Conservation (phyloP, 257 asterid species). For the Fraxinus quadrangulata region DNA sequence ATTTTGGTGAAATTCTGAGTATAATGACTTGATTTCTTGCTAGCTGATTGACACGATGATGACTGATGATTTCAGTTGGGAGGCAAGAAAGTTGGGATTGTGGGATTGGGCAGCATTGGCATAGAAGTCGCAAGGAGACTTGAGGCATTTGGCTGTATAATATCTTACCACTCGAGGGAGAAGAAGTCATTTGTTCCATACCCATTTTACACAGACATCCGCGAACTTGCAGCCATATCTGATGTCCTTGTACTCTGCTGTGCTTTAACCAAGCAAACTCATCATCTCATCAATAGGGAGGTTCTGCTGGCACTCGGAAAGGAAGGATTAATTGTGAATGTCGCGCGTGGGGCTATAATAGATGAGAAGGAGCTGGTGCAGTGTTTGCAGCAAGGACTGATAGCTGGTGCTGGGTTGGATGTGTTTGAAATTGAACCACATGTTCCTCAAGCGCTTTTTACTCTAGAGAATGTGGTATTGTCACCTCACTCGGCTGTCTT, state of each 20-base stretch:
- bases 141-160: constrained; percentile 58
- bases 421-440: constrained; percentile 42
- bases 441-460: constrained; percentile 38
- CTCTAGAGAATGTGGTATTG: constrained; percentile 62
- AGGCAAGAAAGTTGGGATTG: constrained; percentile 71
- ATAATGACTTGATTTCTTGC: neutral
- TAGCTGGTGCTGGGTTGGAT: constrained; percentile 48
- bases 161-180: constrained; percentile 59
- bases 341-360: constrained; percentile 64
- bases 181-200: constrained; percentile 45
- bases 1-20: too few species aligned
- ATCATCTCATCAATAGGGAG: constrained; percentile 62
- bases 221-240: constrained; percentile 47
- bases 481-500: constrained; percentile 47
- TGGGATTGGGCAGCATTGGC: constrained; percentile 89
- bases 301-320: constrained; percentile 59
- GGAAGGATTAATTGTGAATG: constrained; percentile 59
- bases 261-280: constrained; percentile 60
- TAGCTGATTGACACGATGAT: neutral
- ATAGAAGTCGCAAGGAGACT: constrained; percentile 71
- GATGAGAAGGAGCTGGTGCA: constrained; percentile 42
- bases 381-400: constrained; percentile 35
- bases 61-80: constrained; percentile 48
- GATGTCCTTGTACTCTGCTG: constrained; percentile 64
- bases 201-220: constrained; percentile 36